Evolutionary conservation across 129 eudicot genomes (phyloP).

Genomic region (Ambrosia artemisiifolia): DNA sequence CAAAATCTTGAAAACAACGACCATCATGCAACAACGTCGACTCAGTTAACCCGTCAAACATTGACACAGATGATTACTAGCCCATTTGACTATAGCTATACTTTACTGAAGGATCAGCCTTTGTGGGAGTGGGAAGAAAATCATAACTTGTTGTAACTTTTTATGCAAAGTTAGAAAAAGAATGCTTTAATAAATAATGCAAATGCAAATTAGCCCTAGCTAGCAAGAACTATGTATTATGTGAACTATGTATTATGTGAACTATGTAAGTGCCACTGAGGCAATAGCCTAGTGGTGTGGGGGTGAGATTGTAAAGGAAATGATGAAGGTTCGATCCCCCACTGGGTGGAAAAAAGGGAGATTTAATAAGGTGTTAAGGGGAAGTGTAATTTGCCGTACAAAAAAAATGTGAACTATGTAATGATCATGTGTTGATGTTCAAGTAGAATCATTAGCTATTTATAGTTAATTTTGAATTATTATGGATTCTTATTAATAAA

Average conservation of each 20-base stretch:
- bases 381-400: too few species aligned
- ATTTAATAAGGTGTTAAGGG: too few species aligned
- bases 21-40: conserved; percentile 19
- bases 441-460: neutral
- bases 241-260: too few species aligned
- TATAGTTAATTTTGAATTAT: neutral
- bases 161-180: neutral
- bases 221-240: neutral
- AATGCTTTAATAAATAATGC: neutral
- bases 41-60: neutral
- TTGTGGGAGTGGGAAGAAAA: conserved; percentile 41
- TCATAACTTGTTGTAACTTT: neutral
- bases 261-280: too few species aligned
- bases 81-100: conserved; percentile 18
- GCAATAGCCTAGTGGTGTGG: too few species aligned
- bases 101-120: conserved; percentile 26
- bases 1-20: conserved; percentile 17
- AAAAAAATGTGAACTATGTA: too few species aligned
- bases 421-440: conserved; percentile 2
- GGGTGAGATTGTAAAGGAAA: too few species aligned
- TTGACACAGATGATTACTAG: neutral
- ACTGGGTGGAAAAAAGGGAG: too few species aligned
- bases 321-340: too few species aligned
- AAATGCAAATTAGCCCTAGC: too few species aligned
- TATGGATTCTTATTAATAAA: too few species aligned